Evolutionary conservation across 73 alveolate species (phyloP), one percentile per base, ranked within the genome.

Genomic region (Loxodes magnus): DNA sequence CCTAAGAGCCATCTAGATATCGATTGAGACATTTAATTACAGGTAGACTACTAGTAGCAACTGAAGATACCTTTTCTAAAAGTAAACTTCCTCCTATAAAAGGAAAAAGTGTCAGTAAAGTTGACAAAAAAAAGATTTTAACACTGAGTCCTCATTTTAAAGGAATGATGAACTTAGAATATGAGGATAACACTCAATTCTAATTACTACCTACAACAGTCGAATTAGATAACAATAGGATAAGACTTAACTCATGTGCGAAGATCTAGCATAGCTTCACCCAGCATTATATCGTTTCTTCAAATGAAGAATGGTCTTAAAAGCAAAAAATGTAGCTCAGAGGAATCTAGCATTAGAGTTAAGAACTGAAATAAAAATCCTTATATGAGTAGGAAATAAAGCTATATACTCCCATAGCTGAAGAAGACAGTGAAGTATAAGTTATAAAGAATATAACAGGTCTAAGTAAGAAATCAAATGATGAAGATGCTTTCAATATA

Each of bases 11-110:
- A 36, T 3, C 52, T 39, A 16, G 28, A 2, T 55, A 5, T 17
- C 25, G 84, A 33, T 31, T 70, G 19, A 70, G 84, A 43, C 84
- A 70, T 35, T 43, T 70, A 15, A 70, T 48, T 39, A 48, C 74
- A 29, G 84, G 84, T 25, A 17, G 84, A 22, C 60, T 70, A 19
- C 43, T 60, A 3, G n/a, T n/a, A n/a, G n/a, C n/a, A n/a, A n/a
- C n/a, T n/a, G n/a, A n/a, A n/a, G n/a, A n/a, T n/a, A n/a, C n/a
- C n/a, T n/a, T n/a, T n/a, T n/a, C n/a, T n/a, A n/a, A n/a, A n/a
- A n/a, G n/a, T n/a, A n/a, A n/a, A n/a, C n/a, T n/a, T n/a, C n/a
- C n/a, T n/a, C n/a, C n/a, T n/a, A n/a, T n/a, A n/a, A n/a, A n/a
- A n/a, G n/a, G n/a, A n/a, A n/a, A n/a, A n/a, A n/a, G n/a, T n/a